Evolutionary conservation across 2,329 filamentous ascomycete species (phyloP), one percentile per base, ranked within the genome.

Genomic region (Blastomyces parvus): DNA sequence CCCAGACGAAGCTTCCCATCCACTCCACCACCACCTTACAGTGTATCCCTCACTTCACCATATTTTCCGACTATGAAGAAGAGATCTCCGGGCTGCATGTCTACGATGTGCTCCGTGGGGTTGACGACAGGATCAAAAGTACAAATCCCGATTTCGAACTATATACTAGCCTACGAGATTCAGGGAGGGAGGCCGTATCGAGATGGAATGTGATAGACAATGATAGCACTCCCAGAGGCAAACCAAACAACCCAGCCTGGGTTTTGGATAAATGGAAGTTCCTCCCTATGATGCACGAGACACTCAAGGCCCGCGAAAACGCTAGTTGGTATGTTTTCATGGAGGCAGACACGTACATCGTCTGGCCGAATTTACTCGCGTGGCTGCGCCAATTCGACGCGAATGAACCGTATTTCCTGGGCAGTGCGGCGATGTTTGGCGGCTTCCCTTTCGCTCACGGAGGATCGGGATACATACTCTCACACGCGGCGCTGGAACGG

Each of bases 241-340:
- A 77, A 62, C 76, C 75, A 11, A 81, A 82, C 69, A 80, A 80
- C 65, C 72, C 79, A 11, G 77, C 78, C 62, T 77, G 78, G 82
- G 79, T 76, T 63, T 73, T 84, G 46, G 82, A 84, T 66, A 84
- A 84, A 67, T 84, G 82, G 82, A 84, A 84, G 69, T 81, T 83
- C 66, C 71, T 84, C 25, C 82, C 82, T 7, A 80, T 84, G 75
- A 78, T 82, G 2, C 80, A 83, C 67, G 78, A 80, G 67, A 77
- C 81, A 0, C 74, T 79, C 52, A 69, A 70, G 27, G 66, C 76
- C 65, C 73, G 74, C 46, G 79, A 80, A 1, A 72, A 82, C 33
- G 79, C 80, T 55, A 81, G 81, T 62, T 86, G 83, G 83, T 86
- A 80, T 65, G 74, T 84, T 62, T 86, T 86, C 69, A 79, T 84